phyloP scores from a whole-genome alignment of 2,329 filamentous ascomycete species.

The Diaporthe ilicicola region DNA sequence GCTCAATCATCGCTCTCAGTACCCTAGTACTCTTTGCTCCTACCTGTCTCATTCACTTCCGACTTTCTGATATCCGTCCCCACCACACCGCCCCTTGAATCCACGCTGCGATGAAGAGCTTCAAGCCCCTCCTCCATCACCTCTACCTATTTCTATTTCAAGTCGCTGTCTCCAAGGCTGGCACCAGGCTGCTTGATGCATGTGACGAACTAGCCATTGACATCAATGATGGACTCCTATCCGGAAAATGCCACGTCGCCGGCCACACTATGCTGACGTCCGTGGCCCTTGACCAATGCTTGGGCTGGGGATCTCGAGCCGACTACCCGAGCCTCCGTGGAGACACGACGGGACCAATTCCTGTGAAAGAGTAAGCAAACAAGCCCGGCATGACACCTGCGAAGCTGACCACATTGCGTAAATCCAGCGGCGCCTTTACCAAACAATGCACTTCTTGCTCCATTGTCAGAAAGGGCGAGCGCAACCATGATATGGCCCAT shows the following conservation, averaged over 20 bases:
- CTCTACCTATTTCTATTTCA: not conserved
- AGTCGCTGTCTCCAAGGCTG: not conserved
- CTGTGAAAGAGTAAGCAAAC: conserved; percentile 10
- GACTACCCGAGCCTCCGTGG: not conserved
- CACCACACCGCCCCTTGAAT: not conserved
- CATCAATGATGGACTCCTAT: not conserved
- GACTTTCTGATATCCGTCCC: not conserved
- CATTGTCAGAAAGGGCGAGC: conserved; percentile 12
- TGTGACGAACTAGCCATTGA: conserved; percentile 16
- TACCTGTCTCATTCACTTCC: not conserved
- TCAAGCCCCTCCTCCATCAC: not conserved
- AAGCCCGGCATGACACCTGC: not conserved
- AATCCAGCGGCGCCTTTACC: conserved; percentile 20
- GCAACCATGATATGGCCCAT: not conserved
- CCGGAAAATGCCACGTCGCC: not conserved
- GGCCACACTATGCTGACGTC: not conserved
- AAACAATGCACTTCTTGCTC: conserved; percentile 13
- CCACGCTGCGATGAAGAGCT: conserved; percentile 16
- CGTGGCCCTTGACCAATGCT: conserved; percentile 24
- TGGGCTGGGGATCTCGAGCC: conserved; percentile 17
- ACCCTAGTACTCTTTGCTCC: not conserved
- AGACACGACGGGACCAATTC: not conserved
- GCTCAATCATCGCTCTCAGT: not conserved
- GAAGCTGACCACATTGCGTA: not conserved
- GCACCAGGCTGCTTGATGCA: not conserved